Base-by-base conservation (phyloP, 352 stramenopile genomes). In the Pythium rhizo-oryzae region DNA sequence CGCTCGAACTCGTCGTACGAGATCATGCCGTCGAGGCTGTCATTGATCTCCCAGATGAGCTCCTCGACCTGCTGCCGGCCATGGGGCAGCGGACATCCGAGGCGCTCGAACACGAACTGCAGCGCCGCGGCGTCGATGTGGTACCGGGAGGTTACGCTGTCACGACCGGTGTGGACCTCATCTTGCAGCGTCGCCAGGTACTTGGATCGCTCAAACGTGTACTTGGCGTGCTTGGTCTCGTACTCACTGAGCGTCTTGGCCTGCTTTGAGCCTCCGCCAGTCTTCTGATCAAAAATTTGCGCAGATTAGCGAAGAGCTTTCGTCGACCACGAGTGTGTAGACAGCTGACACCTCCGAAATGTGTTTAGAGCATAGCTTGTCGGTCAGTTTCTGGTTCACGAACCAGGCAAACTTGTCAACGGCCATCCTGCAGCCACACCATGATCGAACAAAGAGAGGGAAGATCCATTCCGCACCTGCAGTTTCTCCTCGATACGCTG, bases 41-140 rank as follows among this genome's bases (percentile, higher is more conserved):
- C 84, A 63, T 94, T 92, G 50, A 92, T 78, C 58, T 94, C 84
- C 86, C 86, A 94, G 28, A 94, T 84, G 50, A 92, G 56, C 47
- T 92, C 86, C 52, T 91, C 86, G 12, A 87, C 57, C 33, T 80
- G 75, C 51, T 71, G 78, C 39, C 79, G 85, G 25, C 74, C 70
- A 41, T 89, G 69, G 0, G 68, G 61, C 4, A 76, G 54, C 4
- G 69, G 41, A 28, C 74, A 87, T 1, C 81, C 86, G 11, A 94
- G 65, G 4, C 82, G 74, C 23, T 94, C 81, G 39, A 89, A 87
- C 33, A 91, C 77, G 19, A 79, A 71, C 24, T 74, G 44, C 12
- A 94, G 54, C n/a, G 73, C 49, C 47, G 80, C 79, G 16, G 64
- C 61, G 44, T 81, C 70, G 68, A 94, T 87, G 47, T 84, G 70